Evolutionary conservation across 257 asterid species (phyloP), one percentile per base, ranked within the genome.

Genomic region (Gentiana dahurica): DNA sequence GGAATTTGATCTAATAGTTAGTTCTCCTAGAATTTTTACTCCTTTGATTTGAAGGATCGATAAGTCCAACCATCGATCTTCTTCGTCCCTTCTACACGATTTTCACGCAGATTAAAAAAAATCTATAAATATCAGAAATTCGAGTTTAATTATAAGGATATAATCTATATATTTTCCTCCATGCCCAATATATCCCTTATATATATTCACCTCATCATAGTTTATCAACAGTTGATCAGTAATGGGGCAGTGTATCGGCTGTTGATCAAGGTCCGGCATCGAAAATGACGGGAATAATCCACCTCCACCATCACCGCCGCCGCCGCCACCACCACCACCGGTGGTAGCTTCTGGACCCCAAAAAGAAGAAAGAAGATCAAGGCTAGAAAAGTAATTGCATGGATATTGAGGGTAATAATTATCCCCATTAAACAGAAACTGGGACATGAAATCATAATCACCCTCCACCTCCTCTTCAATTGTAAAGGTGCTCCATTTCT

Each of bases 371-470:
- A 73, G 54, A 11, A 60, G 47, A 12, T 50, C 59, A 12, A 57
- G 58, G 63, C 58, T 58, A 12, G 75, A 53, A 75, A 10, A 15
- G 24, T 41, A 41, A 41, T 41, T 41, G 46, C 34, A 60, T 35
- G 67, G 71, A 2, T 41, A 4, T 1, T 41, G 3, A 9, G 46
- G 46, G 8, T 41, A 41, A 41, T 41, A 6, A 41, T 41, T 6
- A 41, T 41, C 46, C 1, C 9, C 24, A 15, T 15, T 15, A 15
- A 15, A 15, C 8, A 83, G 77, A 55, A 81, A 55, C 4, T 76
- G 72, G 0, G 81, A 63, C 94, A 84, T 81, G 70, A 84, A 81
- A 49, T 81, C 70, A 15, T 15, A 15, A 15, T 15, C 24, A 15
- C 24, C 24, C 24, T 15, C 24, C 24, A 15, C 24, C 43, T 59